Percentiles rank a stretch among this genome's conserved stretches.
These are phyloP conservation scores for Boletus eberwhitei DNA, from an alignment of 768 basidiomycete genomes.

Conservation along the genomic window DNA sequence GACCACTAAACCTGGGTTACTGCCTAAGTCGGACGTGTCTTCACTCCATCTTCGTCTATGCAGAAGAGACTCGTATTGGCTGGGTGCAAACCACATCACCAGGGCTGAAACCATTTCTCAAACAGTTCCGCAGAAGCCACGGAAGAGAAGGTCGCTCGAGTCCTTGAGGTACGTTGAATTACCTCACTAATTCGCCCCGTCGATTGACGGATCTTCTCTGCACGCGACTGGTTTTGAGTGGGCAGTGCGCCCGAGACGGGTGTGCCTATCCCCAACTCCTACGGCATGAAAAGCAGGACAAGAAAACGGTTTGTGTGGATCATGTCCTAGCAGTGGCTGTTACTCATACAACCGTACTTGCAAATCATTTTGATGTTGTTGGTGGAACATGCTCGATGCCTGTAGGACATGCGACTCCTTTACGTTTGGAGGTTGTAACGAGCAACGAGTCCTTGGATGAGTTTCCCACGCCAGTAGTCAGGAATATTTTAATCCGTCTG, in stretches of 20 bases:
- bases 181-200: too few relatives aligned
- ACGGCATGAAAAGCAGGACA: too few relatives aligned
- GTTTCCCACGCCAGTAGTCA: slow-evolving; percentile 10
- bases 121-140: slow-evolving; percentile 64
- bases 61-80: slow-evolving; percentile 75
- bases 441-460: too few relatives aligned
- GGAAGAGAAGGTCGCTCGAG: slow-evolving; percentile 64
- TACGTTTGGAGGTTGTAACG: too few relatives aligned
- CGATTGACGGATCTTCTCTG: neutral
- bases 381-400: too few relatives aligned
- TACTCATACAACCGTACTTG: too few relatives aligned
- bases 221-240: slow-evolving; percentile 37
- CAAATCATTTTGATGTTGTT: too few relatives aligned
- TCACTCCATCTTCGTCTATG: neutral
- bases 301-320: too few relatives aligned
- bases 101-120: slow-evolving; percentile 55
- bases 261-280: too few relatives aligned
- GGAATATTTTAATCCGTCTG: neutral
- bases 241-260: too few relatives aligned
- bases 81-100: slow-evolving; percentile 66
- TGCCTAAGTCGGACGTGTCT: slow-evolving; percentile 48
- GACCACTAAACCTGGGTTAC: slow-evolving; percentile 64
- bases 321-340: too few relatives aligned
- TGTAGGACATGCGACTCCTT: too few relatives aligned
- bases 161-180: slow-evolving; percentile 33